Percentiles rank a stretch among this genome's conserved stretches.
These are phyloP conservation scores for Suhomyces sp. DNA, from an alignment of 805 yeast genomes.

Conservation along the genomic window DNA sequence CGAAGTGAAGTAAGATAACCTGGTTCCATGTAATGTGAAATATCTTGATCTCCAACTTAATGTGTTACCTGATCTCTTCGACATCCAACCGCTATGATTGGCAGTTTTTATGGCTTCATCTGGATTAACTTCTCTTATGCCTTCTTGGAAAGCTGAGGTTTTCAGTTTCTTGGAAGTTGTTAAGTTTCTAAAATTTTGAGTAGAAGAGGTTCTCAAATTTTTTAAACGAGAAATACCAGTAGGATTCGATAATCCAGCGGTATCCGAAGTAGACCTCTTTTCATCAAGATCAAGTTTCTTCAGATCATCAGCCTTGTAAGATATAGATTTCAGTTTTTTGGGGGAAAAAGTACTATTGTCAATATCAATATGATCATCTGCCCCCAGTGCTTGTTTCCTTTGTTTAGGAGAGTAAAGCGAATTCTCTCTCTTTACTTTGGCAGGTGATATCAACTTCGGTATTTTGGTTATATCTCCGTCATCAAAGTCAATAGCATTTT, in stretches of 20 bases:
- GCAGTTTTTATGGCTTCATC: constrained; percentile 76
- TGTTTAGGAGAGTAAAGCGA: constrained; percentile 11
- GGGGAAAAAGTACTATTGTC: constrained; percentile 38
- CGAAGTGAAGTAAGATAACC: constrained; percentile 82
- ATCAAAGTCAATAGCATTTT: not conserved
- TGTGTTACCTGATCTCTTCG: constrained; percentile 76
- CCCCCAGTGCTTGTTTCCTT: constrained; percentile 5
- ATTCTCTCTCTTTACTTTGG: constrained; percentile 21
- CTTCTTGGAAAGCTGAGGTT: constrained; percentile 84
- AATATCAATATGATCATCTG: constrained; percentile 25
- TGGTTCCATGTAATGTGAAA: constrained; percentile 87
- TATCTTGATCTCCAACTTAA: constrained; percentile 87
- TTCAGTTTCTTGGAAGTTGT: constrained; percentile 55
- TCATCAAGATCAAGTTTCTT: constrained; percentile 33
- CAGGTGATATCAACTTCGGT: constrained; percentile 23
- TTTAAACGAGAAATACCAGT: constrained; percentile 42
- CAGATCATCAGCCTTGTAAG: constrained; percentile 26
- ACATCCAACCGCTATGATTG: constrained; percentile 91
- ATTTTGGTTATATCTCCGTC: constrained; percentile 3
- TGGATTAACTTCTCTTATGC: constrained; percentile 74
- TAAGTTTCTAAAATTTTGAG: constrained; percentile 48
- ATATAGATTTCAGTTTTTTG: constrained; percentile 27
- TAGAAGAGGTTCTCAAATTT: constrained; percentile 52
- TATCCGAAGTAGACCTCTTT: constrained; percentile 38
- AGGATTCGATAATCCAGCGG: constrained; percentile 16